Conservation (phyloP, 1,284 basidiomycete genomes). For the Volvariella volvacea region DNA sequence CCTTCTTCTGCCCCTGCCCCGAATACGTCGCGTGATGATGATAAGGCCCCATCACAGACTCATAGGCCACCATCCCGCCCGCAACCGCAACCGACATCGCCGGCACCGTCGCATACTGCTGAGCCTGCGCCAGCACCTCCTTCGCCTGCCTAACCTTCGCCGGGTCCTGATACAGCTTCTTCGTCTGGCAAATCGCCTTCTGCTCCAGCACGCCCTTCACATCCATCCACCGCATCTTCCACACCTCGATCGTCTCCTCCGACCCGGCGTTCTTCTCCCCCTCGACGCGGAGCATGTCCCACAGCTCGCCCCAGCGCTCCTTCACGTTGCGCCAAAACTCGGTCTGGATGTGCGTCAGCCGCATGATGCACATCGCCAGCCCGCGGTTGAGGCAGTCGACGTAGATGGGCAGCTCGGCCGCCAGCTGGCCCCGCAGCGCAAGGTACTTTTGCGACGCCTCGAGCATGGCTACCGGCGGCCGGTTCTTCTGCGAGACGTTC, state of each 20-base stretch:
- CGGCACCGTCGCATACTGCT: slow-evolving; percentile 1
- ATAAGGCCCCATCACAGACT: not conserved
- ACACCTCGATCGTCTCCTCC: slow-evolving; percentile 61
- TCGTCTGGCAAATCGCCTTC: slow-evolving; percentile 2
- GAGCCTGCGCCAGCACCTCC: not conserved
- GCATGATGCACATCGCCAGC: slow-evolving; percentile 39
- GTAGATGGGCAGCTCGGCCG: slow-evolving; percentile 60
- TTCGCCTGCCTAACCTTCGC: not conserved
- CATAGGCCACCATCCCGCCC: not conserved
- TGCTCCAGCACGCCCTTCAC: slow-evolving; percentile 41
- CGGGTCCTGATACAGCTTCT: slow-evolving; percentile 22
- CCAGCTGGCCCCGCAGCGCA: slow-evolving; percentile 63
- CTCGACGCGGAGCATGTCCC: slow-evolving; percentile 72
- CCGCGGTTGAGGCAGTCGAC: slow-evolving; percentile 53
- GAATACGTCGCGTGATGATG: slow-evolving; percentile 4
- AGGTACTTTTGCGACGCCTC: slow-evolving; percentile 69
- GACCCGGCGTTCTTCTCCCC: slow-evolving; percentile 62
- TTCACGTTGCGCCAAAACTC: slow-evolving; percentile 51
- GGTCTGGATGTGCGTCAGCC: slow-evolving; percentile 49
- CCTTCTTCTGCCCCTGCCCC: slow-evolving; percentile 4
- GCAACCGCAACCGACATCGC: not conserved
- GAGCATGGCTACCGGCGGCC: slow-evolving; percentile 55
- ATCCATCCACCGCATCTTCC: slow-evolving; percentile 58
- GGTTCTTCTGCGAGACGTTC: slow-evolving; percentile 48
- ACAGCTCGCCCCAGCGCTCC: slow-evolving; percentile 65